Conservation (phyloP, 139 green algal species). For the Ostreobium quekettii region DNA sequence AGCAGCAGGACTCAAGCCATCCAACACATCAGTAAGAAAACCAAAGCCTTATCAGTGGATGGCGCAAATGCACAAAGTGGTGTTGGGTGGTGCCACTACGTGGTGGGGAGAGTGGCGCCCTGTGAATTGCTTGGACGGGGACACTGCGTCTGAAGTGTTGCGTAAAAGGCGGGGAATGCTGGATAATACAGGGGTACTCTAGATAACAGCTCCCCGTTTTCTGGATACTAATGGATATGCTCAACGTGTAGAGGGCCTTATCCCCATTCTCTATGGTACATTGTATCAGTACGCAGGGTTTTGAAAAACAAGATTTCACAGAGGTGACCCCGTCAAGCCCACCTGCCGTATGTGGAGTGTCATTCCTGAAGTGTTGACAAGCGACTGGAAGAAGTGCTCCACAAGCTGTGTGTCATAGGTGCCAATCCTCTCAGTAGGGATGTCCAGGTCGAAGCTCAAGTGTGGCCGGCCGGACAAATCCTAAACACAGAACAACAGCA, state of each 20-base stretch:
- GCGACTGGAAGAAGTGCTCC: slow-evolving; percentile 94
- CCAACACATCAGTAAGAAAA: no score
- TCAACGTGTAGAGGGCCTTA: neutral
- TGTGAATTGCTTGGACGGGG: no score
- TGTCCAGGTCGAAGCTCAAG: slow-evolving; percentile 66
- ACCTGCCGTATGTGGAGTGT: slow-evolving; percentile 76
- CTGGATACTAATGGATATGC: neutral
- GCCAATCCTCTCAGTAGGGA: slow-evolving; percentile 84
- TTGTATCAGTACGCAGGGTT: neutral
- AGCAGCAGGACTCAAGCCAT: no score
- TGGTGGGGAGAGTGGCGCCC: no score
- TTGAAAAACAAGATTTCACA: neutral
- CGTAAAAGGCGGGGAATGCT: neutral
- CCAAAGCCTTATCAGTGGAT: no score
- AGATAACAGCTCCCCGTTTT: neutral
- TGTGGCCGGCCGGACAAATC: slow-evolving; percentile 91
- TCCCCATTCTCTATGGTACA: neutral
- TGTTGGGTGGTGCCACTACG: no score
- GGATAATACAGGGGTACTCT: neutral
- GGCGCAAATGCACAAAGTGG: no score
- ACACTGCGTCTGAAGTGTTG: no score
- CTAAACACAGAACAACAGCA: slow-evolving; percentile 33
- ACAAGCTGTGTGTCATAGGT: slow-evolving; percentile 91
- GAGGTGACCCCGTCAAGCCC: slow-evolving; percentile 8
- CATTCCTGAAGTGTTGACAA: slow-evolving; percentile 86